A percentile compares a stretch with the other conserved stretches of the same genome.
These are phyloP conservation scores for Prunus fruticosa DNA, from an alignment of 306 rosid species.

Conservation along the genomic window DNA sequence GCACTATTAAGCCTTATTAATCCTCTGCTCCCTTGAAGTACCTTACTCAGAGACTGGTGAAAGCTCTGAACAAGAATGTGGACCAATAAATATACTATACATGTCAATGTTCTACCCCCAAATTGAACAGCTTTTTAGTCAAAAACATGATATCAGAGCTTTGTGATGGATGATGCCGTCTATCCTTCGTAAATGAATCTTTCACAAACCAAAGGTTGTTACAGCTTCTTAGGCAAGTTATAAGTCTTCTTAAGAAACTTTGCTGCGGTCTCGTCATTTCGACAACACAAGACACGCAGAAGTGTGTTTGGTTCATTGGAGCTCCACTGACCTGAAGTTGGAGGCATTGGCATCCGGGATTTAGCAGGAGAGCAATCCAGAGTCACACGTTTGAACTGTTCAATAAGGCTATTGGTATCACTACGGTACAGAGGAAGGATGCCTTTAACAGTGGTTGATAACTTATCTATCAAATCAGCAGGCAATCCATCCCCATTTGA, in stretches of 20 bases:
- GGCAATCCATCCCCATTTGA: slow-evolving; percentile 96
- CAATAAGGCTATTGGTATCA: slow-evolving; percentile 54
- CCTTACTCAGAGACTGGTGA: neutral
- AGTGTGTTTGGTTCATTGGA: slow-evolving; percentile 86
- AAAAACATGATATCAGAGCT: neutral
- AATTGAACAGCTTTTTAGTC: neutral
- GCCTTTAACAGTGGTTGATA: slow-evolving; percentile 45
- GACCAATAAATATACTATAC: slow-evolving; percentile 10
- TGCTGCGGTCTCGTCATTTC: slow-evolving; percentile 83
- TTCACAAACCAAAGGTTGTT: slow-evolving; percentile 15
- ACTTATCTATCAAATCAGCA: slow-evolving; percentile 60
- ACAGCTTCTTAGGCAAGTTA: slow-evolving; percentile 80
- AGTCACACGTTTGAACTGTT: slow-evolving; percentile 52
- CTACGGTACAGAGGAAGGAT: slow-evolving; percentile 52
- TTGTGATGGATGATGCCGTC: neutral
- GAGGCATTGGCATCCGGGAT: slow-evolving; percentile 80
- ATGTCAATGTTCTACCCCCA: slow-evolving; percentile 1
- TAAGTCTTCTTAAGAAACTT: slow-evolving; percentile 91
- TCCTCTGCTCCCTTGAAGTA: neutral
- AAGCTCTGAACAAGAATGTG: slow-evolving; percentile 7
- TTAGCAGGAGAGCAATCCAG: slow-evolving; percentile 59
- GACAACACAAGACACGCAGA: slow-evolving; percentile 71
- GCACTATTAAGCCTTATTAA: neutral
- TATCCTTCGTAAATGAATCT: neutral
- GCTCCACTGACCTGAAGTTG: slow-evolving; percentile 73